A percentile compares a stretch with the other conserved stretches of the same genome.
Conservation (phyloP, 2,329 filamentous ascomycete genomes). For the Graphiopsis chlorocephala region DNA sequence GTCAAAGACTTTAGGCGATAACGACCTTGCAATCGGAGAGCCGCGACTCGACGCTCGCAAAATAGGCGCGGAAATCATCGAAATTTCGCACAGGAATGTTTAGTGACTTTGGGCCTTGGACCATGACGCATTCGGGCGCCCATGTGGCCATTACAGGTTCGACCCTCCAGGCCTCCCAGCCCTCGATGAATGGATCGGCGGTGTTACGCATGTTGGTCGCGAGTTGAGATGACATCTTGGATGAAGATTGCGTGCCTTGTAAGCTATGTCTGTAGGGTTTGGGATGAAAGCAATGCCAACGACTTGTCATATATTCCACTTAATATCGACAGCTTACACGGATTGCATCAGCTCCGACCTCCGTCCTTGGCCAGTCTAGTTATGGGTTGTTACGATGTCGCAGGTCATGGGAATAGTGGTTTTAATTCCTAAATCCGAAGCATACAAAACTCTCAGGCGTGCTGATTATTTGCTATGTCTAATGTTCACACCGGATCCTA, state of each 20-base stretch:
- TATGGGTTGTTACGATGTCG: background rate
- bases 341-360: background rate
- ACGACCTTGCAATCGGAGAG: background rate
- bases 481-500: background rate
- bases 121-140: slow-evolving; percentile 9
- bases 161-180: slow-evolving; percentile 1
- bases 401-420: background rate
- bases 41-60: background rate
- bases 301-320: background rate
- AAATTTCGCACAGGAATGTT: background rate
- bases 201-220: slow-evolving; percentile 4
- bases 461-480: background rate
- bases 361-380: background rate
- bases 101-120: slow-evolving; percentile 1
- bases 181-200: background rate
- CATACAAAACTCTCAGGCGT: background rate
- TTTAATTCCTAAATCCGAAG: background rate
- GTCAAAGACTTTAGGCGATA: no score
- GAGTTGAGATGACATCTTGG: background rate
- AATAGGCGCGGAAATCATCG: slow-evolving; percentile 5
- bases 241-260: background rate
- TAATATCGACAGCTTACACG: background rate
- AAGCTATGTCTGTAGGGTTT: background rate
- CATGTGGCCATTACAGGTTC: slow-evolving; percentile 9
- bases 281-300: background rate